Evolutionary conservation across 768 basidiomycete species (phyloP).

Genomic region (Trametes cubensis): DNA sequence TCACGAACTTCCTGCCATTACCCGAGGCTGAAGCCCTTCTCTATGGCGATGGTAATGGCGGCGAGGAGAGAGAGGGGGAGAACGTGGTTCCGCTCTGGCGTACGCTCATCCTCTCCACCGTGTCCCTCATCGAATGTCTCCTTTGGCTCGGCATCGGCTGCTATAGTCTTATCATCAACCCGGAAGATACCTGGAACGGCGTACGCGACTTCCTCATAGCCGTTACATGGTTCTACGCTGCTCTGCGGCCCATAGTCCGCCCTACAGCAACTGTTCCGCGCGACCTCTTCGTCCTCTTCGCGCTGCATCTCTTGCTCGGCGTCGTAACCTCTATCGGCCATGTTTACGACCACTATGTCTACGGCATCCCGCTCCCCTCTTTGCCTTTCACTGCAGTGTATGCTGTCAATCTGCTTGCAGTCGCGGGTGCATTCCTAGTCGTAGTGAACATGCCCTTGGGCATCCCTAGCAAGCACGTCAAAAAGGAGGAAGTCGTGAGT

Average conservation of each 20-base stretch:
- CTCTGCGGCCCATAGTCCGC: constrained; percentile 54
- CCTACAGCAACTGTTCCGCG: constrained; percentile 61
- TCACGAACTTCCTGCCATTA: constrained; percentile 32
- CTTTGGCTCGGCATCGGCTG: constrained; percentile 63
- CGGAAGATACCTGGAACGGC: constrained; percentile 36
- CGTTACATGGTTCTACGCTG: constrained; percentile 67
- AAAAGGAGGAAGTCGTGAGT: constrained; percentile 65
- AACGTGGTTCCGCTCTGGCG: constrained; percentile 56
- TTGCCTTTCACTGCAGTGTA: constrained; percentile 30
- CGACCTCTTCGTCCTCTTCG: constrained; percentile 65
- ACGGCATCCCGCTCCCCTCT: constrained; percentile 46
- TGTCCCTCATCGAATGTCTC: constrained; percentile 60
- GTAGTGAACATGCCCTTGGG: constrained; percentile 67
- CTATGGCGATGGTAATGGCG: constrained; percentile 4
- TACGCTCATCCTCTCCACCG: constrained; percentile 53
- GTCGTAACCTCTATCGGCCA: constrained; percentile 54
- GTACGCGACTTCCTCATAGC: constrained; percentile 52
- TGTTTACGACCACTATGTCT: constrained; percentile 29
- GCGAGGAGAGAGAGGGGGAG: constrained; percentile 10
- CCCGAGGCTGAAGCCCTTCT: constrained; percentile 34
- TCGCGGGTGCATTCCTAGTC: constrained; percentile 47
- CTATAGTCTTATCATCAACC: constrained; percentile 47
- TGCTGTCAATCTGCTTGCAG: constrained; percentile 47
- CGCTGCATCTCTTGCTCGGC: constrained; percentile 48
- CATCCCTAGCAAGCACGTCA: constrained; percentile 55